A percentile compares a stretch with the other conserved stretches of the same genome.
Evolutionary conservation across 345 rosid species (phyloP).

Genomic region (Salix dunnii): DNA sequence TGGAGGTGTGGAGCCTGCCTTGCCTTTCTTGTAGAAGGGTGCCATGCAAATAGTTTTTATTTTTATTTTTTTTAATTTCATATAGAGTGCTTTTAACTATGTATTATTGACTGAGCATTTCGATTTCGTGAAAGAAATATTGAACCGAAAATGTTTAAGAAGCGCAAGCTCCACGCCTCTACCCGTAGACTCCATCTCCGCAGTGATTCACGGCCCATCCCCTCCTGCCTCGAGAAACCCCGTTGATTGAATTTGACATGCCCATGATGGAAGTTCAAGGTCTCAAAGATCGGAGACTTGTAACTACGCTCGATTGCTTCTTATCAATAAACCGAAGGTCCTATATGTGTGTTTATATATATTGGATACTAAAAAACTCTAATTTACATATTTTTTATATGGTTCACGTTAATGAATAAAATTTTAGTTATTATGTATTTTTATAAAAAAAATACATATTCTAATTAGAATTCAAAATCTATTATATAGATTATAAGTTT

Average conservation of each 20-base stretch:
- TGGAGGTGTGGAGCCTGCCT: neutral
- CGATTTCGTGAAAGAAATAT: neutral
- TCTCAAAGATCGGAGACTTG: neutral
- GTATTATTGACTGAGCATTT: neutral
- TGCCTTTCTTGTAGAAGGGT: neutral
- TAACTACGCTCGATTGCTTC: neutral
- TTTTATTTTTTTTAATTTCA: no score
- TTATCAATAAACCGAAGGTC: neutral
- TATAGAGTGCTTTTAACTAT: no score
- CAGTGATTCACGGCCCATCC: neutral
- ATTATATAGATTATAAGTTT: accelerated
- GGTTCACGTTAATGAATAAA: accelerated
- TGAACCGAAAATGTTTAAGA: neutral
- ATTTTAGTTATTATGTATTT: accelerated
- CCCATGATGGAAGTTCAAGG: neutral
- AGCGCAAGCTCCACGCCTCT: neutral
- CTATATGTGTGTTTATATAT: no score
- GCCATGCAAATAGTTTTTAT: neutral
- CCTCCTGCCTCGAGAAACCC: neutral
- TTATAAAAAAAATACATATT: no score
- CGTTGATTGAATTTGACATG: neutral
- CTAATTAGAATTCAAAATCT: accelerated
- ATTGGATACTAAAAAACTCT: no score
- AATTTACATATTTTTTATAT: no score
- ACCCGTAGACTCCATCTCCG: neutral